Conservation (phyloP, 805 yeast species). For the Schwanniomyces pseudopolymorphus region DNA sequence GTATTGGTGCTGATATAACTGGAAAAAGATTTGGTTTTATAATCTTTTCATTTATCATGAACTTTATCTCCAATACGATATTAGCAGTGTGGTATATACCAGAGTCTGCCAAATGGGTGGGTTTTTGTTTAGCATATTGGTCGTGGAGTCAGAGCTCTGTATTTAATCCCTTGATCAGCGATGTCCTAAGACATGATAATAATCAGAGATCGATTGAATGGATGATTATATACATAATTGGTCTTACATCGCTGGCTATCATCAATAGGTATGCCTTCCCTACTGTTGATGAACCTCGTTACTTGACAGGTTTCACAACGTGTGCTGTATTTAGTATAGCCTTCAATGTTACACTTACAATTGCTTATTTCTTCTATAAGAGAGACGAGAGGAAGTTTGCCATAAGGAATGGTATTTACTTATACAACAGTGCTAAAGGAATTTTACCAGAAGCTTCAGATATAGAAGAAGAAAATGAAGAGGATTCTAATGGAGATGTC, state of each 20-base stretch:
- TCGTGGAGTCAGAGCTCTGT: constrained; percentile 21
- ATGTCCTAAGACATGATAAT: constrained; percentile 18
- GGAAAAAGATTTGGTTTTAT: constrained; percentile 19
- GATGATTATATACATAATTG: constrained; percentile 17
- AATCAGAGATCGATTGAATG: constrained; percentile 20
- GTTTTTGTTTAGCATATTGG: constrained; percentile 16
- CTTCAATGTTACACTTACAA: constrained; percentile 17
- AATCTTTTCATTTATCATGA: constrained; percentile 16
- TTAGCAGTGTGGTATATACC: constrained; percentile 21
- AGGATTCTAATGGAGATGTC: not conserved
- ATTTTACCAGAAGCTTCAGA: not conserved
- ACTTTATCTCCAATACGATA: constrained; percentile 15
- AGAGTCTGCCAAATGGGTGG: constrained; percentile 20
- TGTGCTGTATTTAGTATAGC: constrained; percentile 41
- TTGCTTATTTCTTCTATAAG: constrained; percentile 39
- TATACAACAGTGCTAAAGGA: constrained; percentile 32
- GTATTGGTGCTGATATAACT: constrained; percentile 53
- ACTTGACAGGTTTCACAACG: constrained; percentile 47
- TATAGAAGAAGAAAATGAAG: not conserved
- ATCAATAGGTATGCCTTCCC: constrained; percentile 39
- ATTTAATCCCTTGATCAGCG: constrained; percentile 18
- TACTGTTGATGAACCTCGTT: constrained; percentile 53
- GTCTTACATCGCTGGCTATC: constrained; percentile 33
- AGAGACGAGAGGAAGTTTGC: constrained; percentile 48
- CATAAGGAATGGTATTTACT: constrained; percentile 46